These are phyloP conservation scores for Macaranga tanarius DNA, from an alignment of 441 rosid genomes.

Conservation along the genomic window DNA sequence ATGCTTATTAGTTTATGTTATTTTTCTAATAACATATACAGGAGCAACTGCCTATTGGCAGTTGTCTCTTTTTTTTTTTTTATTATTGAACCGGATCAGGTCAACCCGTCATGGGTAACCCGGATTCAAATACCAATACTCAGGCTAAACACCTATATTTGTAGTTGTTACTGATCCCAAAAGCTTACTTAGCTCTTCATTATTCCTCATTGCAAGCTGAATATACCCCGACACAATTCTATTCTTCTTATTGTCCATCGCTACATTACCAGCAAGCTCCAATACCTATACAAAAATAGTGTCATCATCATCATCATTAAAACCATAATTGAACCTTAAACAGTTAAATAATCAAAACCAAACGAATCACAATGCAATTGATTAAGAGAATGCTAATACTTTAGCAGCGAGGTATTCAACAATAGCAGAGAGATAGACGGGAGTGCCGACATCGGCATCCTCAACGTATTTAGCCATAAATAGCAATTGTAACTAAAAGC, in stretches of 20 bases:
- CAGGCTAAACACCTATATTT: not conserved
- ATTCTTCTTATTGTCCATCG: not conserved
- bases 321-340: not conserved
- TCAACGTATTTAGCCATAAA: slow-evolving; percentile 83
- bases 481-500: too few species aligned
- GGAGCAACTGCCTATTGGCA: too few species aligned
- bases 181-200: not conserved
- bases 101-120: too few species aligned
- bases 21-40: too few species aligned
- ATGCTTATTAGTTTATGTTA: too few species aligned
- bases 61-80: too few species aligned
- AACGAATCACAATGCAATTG: not conserved
- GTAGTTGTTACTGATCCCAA: not conserved
- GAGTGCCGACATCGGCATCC: slow-evolving; percentile 85
- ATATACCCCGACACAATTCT: not conserved
- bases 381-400: slow-evolving; percentile 31
- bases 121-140: too few species aligned
- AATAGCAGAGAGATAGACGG: slow-evolving; percentile 81
- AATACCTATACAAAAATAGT: not conserved
- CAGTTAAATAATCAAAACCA: not conserved
- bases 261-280: not conserved
- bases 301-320: too few species aligned
- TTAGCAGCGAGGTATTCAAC: slow-evolving; percentile 85
- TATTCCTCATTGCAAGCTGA: not conserved
- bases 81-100: too few species aligned